These are phyloP conservation scores for Nitzschia putrida DNA, from an alignment of 108 stramenopile species.

Conservation along the genomic window DNA sequence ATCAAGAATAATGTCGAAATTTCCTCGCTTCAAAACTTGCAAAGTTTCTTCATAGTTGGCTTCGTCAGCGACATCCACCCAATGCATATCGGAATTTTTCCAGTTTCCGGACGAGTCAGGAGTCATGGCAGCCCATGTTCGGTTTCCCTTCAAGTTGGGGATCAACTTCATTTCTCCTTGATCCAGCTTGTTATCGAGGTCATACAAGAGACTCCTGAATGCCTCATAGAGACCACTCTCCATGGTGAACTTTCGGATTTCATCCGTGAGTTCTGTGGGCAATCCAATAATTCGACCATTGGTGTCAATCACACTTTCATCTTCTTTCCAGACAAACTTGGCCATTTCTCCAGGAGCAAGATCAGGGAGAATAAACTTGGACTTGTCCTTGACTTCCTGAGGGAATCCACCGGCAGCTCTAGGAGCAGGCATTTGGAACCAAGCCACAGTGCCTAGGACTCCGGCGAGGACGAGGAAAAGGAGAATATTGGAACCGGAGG, in stretches of 20 bases:
- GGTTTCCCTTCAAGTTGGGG: slow-evolving; percentile 31
- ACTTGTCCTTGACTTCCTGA: neutral
- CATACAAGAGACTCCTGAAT: slow-evolving; percentile 25
- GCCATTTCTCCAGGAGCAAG: neutral
- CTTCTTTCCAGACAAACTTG: slow-evolving; percentile 1
- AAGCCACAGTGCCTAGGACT: neutral
- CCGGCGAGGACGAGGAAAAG: neutral
- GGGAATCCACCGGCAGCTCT: neutral
- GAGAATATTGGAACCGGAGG: neutral
- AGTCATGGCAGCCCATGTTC: slow-evolving; percentile 47
- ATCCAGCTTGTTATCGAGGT: slow-evolving; percentile 24
- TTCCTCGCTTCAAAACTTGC: slow-evolving; percentile 41
- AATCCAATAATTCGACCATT: slow-evolving; percentile 37
- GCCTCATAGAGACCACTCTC: slow-evolving; percentile 38
- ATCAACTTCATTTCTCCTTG: slow-evolving; percentile 5
- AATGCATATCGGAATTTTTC: slow-evolving; percentile 43
- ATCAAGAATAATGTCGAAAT: slow-evolving; percentile 50
- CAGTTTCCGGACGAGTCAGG: slow-evolving; percentile 16
- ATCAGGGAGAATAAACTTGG: slow-evolving; percentile 1
- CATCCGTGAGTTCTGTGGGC: slow-evolving; percentile 46
- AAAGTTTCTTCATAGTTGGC: slow-evolving; percentile 51
- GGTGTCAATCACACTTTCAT: neutral
- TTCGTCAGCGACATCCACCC: slow-evolving; percentile 52
- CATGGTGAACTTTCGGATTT: slow-evolving; percentile 41
- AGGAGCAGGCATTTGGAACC: neutral